Evolutionary conservation across 2,329 filamentous ascomycete genomes (phyloP).

Genomic region (Penicillium fuscoglaucum): DNA sequence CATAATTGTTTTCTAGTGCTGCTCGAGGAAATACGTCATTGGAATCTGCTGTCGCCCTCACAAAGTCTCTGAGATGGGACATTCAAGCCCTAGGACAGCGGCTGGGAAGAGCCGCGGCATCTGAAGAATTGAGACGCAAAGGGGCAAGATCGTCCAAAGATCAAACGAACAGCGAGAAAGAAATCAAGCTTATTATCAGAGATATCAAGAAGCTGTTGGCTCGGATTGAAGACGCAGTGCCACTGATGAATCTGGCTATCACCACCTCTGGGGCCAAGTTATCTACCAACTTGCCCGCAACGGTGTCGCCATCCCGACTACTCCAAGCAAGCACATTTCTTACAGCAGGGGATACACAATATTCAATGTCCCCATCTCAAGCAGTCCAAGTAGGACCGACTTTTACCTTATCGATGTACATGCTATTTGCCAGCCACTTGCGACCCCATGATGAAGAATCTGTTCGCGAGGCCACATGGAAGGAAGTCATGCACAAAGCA

Average conservation of each 20-base stretch:
- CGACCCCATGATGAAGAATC: slow-evolving; percentile 57
- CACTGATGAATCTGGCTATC: slow-evolving; percentile 88
- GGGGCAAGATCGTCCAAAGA: slow-evolving; percentile 42
- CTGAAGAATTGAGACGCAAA: slow-evolving; percentile 51
- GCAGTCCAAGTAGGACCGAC: slow-evolving; percentile 82
- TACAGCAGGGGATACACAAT: slow-evolving; percentile 82
- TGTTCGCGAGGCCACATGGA: slow-evolving; percentile 75
- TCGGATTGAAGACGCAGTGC: slow-evolving; percentile 87
- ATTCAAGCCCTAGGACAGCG: slow-evolving; percentile 77
- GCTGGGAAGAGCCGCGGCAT: slow-evolving; percentile 67
- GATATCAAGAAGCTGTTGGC: slow-evolving; percentile 74
- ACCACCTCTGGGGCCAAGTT: slow-evolving; percentile 88
- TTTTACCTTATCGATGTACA: slow-evolving; percentile 87
- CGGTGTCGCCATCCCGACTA: slow-evolving; percentile 85
- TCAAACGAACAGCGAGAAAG: slow-evolving; percentile 58
- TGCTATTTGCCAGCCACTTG: slow-evolving; percentile 85
- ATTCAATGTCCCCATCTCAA: slow-evolving; percentile 62
- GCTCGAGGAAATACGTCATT: slow-evolving; percentile 76
- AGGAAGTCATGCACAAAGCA: slow-evolving; percentile 94
- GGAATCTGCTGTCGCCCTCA: slow-evolving; percentile 80
- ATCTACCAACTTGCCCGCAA: slow-evolving; percentile 73
- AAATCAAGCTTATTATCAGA: slow-evolving; percentile 68
- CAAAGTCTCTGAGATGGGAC: slow-evolving; percentile 77
- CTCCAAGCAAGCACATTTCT: slow-evolving; percentile 91
- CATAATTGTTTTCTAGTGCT: slow-evolving; percentile 47